A percentile compares a stretch with the other conserved stretches of the same genome.
Conservation (phyloP, 75 land plant species). For the Sequoiadendron giganteum region DNA sequence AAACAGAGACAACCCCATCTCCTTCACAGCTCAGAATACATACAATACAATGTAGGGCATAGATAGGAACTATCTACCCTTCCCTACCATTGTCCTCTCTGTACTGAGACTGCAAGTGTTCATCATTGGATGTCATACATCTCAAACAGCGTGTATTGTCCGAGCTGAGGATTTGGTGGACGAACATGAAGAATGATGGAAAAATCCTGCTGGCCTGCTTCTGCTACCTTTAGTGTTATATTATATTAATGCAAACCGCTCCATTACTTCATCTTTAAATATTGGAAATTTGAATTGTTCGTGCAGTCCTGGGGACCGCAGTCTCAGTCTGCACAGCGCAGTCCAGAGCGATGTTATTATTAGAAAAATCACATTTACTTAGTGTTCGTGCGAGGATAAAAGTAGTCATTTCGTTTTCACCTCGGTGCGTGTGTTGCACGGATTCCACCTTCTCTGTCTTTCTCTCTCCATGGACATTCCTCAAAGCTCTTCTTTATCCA, state of each 20-base stretch:
- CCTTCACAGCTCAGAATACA: background rate
- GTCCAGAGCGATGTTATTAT: background rate
- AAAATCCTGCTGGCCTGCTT: background rate
- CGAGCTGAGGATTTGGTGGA: too few species aligned
- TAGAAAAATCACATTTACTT: too few species aligned
- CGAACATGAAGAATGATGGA: background rate
- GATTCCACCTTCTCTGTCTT: background rate
- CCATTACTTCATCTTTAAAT: background rate
- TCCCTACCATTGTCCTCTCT: background rate
- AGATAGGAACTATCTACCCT: background rate
- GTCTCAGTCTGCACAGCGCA: background rate
- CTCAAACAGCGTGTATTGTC: background rate
- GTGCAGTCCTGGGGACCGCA: constrained; percentile 3
- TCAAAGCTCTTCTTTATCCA: background rate
- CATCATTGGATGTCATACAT: background rate
- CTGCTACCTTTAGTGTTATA: background rate
- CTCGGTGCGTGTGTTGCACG: background rate
- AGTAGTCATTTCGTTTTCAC: constrained; percentile 4
- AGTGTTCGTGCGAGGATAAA: background rate
- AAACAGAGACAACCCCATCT: background rate
- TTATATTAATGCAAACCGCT: background rate
- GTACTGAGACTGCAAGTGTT: background rate
- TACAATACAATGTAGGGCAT: background rate
- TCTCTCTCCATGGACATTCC: background rate
- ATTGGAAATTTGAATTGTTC: background rate